phyloP scores from a whole-genome alignment of 2,329 filamentous ascomycete genomes.

The Paraphaeosphaeria sporulosa region DNA sequence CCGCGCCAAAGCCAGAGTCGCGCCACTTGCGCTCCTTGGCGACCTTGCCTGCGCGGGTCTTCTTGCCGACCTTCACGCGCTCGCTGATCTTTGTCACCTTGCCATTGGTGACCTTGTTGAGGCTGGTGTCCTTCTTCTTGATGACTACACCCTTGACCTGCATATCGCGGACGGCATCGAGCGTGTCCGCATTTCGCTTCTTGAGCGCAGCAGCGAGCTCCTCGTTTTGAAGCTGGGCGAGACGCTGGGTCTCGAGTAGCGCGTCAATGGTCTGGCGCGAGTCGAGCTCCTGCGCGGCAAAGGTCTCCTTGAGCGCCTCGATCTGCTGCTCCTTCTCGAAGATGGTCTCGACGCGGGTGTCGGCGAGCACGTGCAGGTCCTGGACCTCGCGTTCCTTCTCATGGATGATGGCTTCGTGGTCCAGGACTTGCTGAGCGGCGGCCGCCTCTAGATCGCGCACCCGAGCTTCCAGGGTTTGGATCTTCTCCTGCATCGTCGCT shows the following conservation, averaged over 20 bases:
- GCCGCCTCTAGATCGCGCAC: slow-evolving; percentile 45
- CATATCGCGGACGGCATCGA: slow-evolving; percentile 43
- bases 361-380: slow-evolving; percentile 44
- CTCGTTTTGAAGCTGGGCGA: slow-evolving; percentile 42
- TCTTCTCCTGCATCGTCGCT: slow-evolving; percentile 45
- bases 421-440: slow-evolving; percentile 28
- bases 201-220: slow-evolving; percentile 34
- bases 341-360: slow-evolving; percentile 43
- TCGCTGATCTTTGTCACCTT: slow-evolving; percentile 42
- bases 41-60: slow-evolving; percentile 31
- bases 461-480: slow-evolving; percentile 48
- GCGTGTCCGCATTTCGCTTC: slow-evolving; percentile 37
- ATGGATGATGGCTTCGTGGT: slow-evolving; percentile 35
- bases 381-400: slow-evolving; percentile 42
- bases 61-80: slow-evolving; percentile 43
- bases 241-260: slow-evolving; percentile 36
- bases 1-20: slow-evolving; percentile 45
- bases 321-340: slow-evolving; percentile 39
- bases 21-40: slow-evolving; percentile 33
- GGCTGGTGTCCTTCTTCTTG: slow-evolving; percentile 32
- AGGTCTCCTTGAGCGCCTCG: slow-evolving; percentile 42
- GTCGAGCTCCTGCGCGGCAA: slow-evolving; percentile 37
- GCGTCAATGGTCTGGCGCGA: slow-evolving; percentile 41
- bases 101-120: slow-evolving; percentile 38
- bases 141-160: slow-evolving; percentile 43